Conservation (phyloP, 345 rosid genomes). For the Cardamine chenopodiifolia region DNA sequence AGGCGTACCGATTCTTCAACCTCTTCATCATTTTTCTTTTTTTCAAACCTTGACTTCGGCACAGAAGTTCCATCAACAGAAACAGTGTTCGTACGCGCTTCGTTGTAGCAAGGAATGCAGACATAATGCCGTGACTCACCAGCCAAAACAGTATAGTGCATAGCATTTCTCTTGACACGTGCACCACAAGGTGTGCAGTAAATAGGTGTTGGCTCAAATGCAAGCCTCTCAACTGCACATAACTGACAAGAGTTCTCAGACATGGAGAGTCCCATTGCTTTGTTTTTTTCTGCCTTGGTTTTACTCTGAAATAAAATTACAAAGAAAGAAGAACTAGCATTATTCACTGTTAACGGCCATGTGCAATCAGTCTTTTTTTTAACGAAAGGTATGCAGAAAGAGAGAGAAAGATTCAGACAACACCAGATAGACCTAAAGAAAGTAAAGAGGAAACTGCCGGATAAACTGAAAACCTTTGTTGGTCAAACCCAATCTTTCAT, state of each 20-base stretch:
- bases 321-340: constrained; percentile 25
- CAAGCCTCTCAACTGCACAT: constrained; percentile 98
- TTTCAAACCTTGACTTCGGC: constrained; percentile 81
- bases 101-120: constrained; percentile 94
- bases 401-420: constrained; percentile 9
- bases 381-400: constrained; percentile 12
- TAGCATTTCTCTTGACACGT: constrained; percentile 95
- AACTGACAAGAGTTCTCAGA: constrained; percentile 42
- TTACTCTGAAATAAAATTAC: constrained; percentile 63
- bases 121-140: constrained; percentile 93
- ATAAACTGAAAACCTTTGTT: constrained; percentile 13
- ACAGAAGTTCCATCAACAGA: constrained; percentile 71
- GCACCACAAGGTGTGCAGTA: constrained; percentile 96
- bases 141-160: constrained; percentile 83
- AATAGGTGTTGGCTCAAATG: constrained; percentile 98
- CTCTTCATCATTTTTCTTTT: constrained; percentile 98
- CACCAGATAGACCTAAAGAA: constrained; percentile 20
- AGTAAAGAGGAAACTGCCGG: neutral
- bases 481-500: constrained; percentile 21
- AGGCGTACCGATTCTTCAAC: constrained; percentile 94
- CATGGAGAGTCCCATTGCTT: constrained; percentile 95
- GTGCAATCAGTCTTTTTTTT: neutral
- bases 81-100: constrained; percentile 79
- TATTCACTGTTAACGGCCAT: constrained; percentile 9
- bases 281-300: constrained; percentile 94